Percentiles rank a stretch among this genome's conserved stretches.
These are phyloP conservation scores for Fusarium sp. DNA, from an alignment of 2,329 filamentous ascomycete genomes.

Conservation along the genomic window DNA sequence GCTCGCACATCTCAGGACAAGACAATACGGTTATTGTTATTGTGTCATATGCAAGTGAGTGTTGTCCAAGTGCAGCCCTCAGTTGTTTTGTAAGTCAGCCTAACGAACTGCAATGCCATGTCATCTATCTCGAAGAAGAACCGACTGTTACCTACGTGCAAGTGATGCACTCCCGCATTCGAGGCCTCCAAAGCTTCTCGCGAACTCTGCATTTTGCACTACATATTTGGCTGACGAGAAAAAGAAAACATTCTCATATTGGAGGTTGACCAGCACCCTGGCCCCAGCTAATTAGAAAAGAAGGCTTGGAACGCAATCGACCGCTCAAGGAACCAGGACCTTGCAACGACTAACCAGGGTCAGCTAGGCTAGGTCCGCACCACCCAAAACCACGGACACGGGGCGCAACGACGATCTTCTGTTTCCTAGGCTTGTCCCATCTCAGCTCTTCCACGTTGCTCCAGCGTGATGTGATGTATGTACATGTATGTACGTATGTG, in stretches of 20 bases:
- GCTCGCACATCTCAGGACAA: constrained; percentile 30
- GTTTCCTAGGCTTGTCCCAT: constrained; percentile 43
- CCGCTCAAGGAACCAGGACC: constrained; percentile 32
- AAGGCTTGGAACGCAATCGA: constrained; percentile 30
- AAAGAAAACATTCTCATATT: constrained; percentile 16
- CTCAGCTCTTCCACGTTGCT: constrained; percentile 28
- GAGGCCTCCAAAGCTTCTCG: constrained; percentile 31
- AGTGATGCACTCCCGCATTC: constrained; percentile 18
- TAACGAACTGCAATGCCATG: constrained; percentile 37
- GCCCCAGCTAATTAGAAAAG: constrained; percentile 19
- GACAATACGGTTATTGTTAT: constrained; percentile 8
- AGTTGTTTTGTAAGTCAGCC: too few species aligned
- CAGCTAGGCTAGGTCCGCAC: constrained; percentile 44
- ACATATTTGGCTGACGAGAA: not conserved
- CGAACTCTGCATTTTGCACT: constrained; percentile 9
- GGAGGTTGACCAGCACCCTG: constrained; percentile 2
- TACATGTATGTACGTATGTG: not conserved
- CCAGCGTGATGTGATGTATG: not conserved
- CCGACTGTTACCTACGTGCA: constrained; percentile 16
- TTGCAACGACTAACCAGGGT: constrained; percentile 43
- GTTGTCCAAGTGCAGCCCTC: constrained; percentile 21
- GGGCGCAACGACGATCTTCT: constrained; percentile 48
- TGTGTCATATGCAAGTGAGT: constrained; percentile 39
- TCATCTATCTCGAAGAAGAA: constrained; percentile 28
- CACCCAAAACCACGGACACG: constrained; percentile 52